Percentiles rank a stretch among this genome's conserved stretches.
Evolutionary conservation across 441 rosid genomes (phyloP).

Genomic region (Pelargonium australe): DNA sequence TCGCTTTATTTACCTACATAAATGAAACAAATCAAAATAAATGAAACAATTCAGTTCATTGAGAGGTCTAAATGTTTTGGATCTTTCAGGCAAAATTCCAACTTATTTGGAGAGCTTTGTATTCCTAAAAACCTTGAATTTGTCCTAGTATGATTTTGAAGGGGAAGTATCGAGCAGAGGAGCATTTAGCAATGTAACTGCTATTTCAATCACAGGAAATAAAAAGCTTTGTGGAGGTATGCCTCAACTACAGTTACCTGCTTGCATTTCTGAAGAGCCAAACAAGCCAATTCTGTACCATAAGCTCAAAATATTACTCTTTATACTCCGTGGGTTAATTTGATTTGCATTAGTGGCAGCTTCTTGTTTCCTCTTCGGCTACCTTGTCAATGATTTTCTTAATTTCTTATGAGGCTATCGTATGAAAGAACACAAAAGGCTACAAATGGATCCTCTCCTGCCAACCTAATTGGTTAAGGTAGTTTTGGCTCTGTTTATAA

Average conservation of each 20-base stretch:
- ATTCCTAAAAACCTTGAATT: conserved; percentile 5
- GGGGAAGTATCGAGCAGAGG: conserved; percentile 21
- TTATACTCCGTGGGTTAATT: too few relatives aligned
- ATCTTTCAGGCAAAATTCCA: conserved; percentile 27
- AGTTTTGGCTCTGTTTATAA: conserved; percentile 9
- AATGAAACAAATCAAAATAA: too few relatives aligned
- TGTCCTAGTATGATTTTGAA: conserved; percentile 24
- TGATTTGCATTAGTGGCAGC: neutral
- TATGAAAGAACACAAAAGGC: conserved; percentile 7
- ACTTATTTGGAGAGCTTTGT: conserved; percentile 4
- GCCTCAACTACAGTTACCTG: neutral
- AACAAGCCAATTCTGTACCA: neutral
- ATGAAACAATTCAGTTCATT: neutral
- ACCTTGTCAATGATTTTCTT: neutral
- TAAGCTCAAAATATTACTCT: neutral
- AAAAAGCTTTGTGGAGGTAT: conserved; percentile 30
- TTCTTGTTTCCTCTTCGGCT: neutral
- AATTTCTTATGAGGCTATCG: neutral
- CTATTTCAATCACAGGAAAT: conserved; percentile 17
- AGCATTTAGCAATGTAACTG: conserved; percentile 23
- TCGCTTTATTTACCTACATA: too few relatives aligned
- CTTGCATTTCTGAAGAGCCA: neutral
- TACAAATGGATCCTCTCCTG: conserved; percentile 7
- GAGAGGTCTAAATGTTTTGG: conserved; percentile 17
- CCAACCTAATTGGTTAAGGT: conserved; percentile 2